Evolutionary conservation across 352 stramenopile genomes (phyloP).

Genomic region (Pythium rishiriense): DNA sequence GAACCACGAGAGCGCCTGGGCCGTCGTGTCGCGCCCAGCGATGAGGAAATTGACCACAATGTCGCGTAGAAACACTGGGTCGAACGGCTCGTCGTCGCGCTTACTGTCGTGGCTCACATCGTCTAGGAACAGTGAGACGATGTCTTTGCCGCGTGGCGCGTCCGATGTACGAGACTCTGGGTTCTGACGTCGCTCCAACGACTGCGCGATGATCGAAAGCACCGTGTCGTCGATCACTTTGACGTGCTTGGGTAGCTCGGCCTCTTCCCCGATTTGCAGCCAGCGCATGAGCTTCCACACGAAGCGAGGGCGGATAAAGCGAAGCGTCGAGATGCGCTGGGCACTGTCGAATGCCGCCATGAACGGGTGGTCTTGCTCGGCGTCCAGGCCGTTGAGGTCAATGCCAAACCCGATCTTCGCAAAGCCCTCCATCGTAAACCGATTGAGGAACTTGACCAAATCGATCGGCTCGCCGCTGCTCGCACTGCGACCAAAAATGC

Average conservation of each 20-base stretch:
- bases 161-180: neutral
- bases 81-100: slow-evolving; percentile 9
- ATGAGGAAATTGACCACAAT: slow-evolving; percentile 62
- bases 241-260: slow-evolving; percentile 15
- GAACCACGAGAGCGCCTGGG: slow-evolving; percentile 47
- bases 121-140: slow-evolving; percentile 27
- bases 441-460: slow-evolving; percentile 24
- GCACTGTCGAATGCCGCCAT: slow-evolving; percentile 26
- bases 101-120: slow-evolving; percentile 22
- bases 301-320: slow-evolving; percentile 33
- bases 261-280: slow-evolving; percentile 21
- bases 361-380: slow-evolving; percentile 21
- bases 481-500: slow-evolving; percentile 13
- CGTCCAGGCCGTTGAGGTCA: slow-evolving; percentile 19
- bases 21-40: slow-evolving; percentile 53
- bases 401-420: slow-evolving; percentile 33
- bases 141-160: slow-evolving; percentile 9
- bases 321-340: slow-evolving; percentile 8
- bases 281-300: slow-evolving; percentile 42
- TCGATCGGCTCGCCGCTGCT: slow-evolving; percentile 14
- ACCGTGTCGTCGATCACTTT: slow-evolving; percentile 29
- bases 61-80: slow-evolving; percentile 39
- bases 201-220: slow-evolving; percentile 41
- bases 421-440: slow-evolving; percentile 34
- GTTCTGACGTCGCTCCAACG: slow-evolving; percentile 25